Evolutionary conservation across 169 alveolate genomes (phyloP).

Genomic region (Theileria equi): DNA sequence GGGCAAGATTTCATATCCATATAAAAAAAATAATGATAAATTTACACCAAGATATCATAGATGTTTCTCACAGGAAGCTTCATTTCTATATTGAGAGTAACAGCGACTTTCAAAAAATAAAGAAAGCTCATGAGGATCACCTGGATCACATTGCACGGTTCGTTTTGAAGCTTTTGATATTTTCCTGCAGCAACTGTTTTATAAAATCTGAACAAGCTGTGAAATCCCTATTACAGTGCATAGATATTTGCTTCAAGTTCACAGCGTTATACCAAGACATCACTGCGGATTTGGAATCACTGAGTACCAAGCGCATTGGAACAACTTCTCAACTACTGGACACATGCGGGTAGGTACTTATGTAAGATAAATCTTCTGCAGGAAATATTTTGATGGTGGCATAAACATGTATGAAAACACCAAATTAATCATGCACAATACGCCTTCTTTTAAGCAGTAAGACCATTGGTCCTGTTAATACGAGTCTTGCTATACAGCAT

Average conservation of each 20-base stretch:
- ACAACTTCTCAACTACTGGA: neutral
- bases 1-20: conserved; percentile 3
- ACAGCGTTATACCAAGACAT: neutral
- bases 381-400: too few relatives aligned
- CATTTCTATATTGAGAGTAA: neutral
- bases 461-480: conserved; percentile 23
- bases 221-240: neutral
- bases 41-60: conserved; percentile 27
- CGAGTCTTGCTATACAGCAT: conserved; percentile 6
- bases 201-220: neutral
- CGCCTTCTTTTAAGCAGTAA: conserved; percentile 6
- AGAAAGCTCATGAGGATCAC: conserved; percentile 31
- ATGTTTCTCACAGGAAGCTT: conserved; percentile 3
- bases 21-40: conserved; percentile 8
- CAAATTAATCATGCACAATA: neutral
- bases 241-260: conserved; percentile 11
- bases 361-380: neutral
- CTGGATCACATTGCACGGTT: neutral
- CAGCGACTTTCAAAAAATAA: conserved; percentile 19
- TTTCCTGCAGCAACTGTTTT: neutral
- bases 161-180: neutral
- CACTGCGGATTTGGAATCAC: neutral
- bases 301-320: neutral
- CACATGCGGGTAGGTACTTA: neutral
- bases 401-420: neutral